Evolutionary conservation across 768 basidiomycete genomes (phyloP).

Genomic region (Tulasnella sp.): DNA sequence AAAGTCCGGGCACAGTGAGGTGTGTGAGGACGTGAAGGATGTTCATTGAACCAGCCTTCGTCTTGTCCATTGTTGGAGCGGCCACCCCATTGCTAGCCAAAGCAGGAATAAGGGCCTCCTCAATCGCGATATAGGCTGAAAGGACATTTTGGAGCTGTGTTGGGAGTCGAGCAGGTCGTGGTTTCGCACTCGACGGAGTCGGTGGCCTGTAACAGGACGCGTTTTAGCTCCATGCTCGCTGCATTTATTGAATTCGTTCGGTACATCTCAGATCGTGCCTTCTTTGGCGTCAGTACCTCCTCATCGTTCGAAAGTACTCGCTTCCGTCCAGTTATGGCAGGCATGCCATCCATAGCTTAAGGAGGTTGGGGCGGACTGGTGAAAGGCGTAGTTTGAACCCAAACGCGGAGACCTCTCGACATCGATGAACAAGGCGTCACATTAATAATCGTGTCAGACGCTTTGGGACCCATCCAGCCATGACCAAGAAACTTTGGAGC

Average conservation of each 20-base stretch:
- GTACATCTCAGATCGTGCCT: constrained; percentile 17
- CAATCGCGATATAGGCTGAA: constrained; percentile 55
- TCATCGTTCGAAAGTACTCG: constrained; percentile 18
- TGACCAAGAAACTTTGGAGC: too few species aligned
- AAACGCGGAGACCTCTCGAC: too few species aligned
- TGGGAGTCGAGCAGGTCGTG: constrained; percentile 11
- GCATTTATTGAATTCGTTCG: neutral
- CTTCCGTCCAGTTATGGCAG: constrained; percentile 14
- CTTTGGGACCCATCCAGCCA: too few species aligned
- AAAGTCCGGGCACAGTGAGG: constrained; percentile 47
- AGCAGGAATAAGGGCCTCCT: constrained; percentile 76
- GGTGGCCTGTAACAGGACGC: constrained; percentile 9
- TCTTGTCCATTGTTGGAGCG: neutral
- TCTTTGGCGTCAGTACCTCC: constrained; percentile 20
- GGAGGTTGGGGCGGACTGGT: too few species aligned
- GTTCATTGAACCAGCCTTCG: constrained; percentile 61
- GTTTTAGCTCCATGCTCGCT: neutral
- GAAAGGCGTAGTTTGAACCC: too few species aligned
- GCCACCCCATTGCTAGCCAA: constrained; percentile 36
- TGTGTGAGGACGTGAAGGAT: constrained; percentile 73
- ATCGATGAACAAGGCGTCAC: too few species aligned
- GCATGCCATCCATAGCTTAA: neutral
- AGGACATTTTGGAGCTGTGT: constrained; percentile 47
- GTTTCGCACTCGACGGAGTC: constrained; percentile 11
- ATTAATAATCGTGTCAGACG: too few species aligned